These are phyloP conservation scores for Penicillium silybi DNA, from an alignment of 495 filamentous ascomycete species.

Conservation along the genomic window DNA sequence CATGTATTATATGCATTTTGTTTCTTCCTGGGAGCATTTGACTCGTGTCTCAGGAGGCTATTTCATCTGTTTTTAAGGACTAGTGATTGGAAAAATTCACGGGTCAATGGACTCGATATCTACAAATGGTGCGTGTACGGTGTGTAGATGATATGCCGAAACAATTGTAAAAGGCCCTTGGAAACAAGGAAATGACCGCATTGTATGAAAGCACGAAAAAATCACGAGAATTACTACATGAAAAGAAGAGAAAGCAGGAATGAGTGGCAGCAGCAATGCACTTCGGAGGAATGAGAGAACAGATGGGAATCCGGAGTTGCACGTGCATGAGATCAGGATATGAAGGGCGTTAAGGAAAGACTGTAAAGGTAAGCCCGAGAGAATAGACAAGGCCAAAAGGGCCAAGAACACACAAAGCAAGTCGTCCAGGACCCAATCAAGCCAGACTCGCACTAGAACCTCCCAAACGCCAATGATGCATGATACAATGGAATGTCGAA, in stretches of 20 bases:
- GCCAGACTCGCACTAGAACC: constrained; percentile 22
- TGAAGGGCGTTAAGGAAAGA: constrained; percentile 2
- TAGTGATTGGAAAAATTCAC: not conserved
- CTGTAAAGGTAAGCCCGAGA: constrained; percentile 14
- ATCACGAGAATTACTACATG: constrained; percentile 17
- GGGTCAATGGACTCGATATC: not conserved
- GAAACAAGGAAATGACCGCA: constrained; percentile 7
- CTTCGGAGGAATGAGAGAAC: constrained; percentile 25
- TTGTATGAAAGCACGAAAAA: constrained; percentile 8
- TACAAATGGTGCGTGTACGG: not conserved
- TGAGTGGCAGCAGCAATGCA: constrained; percentile 20
- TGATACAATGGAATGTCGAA: constrained; percentile 29
- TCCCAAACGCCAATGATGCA: constrained; percentile 47
- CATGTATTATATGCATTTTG: constrained; percentile 22
- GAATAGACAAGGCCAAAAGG: constrained; percentile 18
- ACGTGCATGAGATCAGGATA: constrained; percentile 22
- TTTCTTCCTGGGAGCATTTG: not conserved
- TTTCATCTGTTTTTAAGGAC: not conserved
- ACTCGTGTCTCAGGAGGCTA: not conserved
- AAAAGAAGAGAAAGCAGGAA: constrained; percentile 12
- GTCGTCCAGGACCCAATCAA: constrained; percentile 18
- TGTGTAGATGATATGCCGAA: not conserved
- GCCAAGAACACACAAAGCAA: constrained; percentile 12
- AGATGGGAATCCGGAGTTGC: constrained; percentile 28
- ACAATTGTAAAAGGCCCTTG: constrained; percentile 4